phyloP scores from a whole-genome alignment of 805 yeast species.

The Pichia pseudocactophila region DNA sequence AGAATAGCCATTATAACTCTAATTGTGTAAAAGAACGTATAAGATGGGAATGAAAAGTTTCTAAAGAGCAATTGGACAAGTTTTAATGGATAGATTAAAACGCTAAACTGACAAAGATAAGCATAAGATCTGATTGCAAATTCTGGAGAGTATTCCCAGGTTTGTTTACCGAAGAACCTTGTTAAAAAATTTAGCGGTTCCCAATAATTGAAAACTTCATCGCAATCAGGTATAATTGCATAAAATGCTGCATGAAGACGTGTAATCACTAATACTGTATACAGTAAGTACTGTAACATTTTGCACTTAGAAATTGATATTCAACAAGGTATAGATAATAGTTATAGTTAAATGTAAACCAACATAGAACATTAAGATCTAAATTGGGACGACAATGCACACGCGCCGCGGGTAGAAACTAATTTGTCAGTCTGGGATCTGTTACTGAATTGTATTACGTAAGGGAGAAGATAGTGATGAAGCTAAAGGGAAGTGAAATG shows the following conservation, averaged over 20 bases:
- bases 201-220: conserved; percentile 89
- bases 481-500: too few species aligned
- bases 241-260: conserved; percentile 30
- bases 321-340: too few species aligned
- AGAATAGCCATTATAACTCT: conserved; percentile 36
- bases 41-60: conserved; percentile 7
- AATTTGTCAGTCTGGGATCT: too few species aligned
- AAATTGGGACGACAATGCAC: too few species aligned
- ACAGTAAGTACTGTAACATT: conserved; percentile 3
- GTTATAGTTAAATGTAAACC: too few species aligned
- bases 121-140: conserved; percentile 84
- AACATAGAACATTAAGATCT: too few species aligned
- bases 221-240: conserved; percentile 83
- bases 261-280: conserved; percentile 3
- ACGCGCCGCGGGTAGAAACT: too few species aligned
- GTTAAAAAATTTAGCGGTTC: conserved; percentile 77
- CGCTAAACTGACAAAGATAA: conserved; percentile 46
- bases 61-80: conserved; percentile 6
- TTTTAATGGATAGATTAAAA: conserved; percentile 20
- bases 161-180: conserved; percentile 82
- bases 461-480: too few species aligned
- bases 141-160: conserved; percentile 94
- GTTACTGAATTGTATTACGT: too few species aligned
- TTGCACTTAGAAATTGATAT: too few species aligned
- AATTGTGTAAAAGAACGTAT: conserved; percentile 42